Evolutionary conservation across 495 filamentous ascomycete genomes (phyloP).

Genomic region (Amniculicola lignicola): DNA sequence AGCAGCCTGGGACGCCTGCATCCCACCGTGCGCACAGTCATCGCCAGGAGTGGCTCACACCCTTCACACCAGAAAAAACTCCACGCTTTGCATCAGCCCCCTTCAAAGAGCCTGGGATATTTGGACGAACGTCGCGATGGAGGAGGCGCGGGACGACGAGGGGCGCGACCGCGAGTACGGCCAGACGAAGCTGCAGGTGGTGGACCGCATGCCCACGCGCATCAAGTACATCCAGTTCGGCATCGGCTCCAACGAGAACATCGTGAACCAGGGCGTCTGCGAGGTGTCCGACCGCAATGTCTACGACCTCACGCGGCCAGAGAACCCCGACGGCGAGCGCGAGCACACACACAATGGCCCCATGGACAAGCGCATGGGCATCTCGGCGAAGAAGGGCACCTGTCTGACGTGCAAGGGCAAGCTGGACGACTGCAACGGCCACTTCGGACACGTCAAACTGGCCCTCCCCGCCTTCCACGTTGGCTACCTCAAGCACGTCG

Average conservation of each 20-base stretch:
- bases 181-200: constrained; percentile 77
- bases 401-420: constrained; percentile 81
- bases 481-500: constrained; percentile 88
- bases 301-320: constrained; percentile 71
- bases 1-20: too few species aligned
- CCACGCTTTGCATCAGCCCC: too few species aligned
- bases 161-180: too few species aligned
- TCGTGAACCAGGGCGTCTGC: constrained; percentile 87
- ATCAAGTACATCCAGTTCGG: constrained; percentile 94
- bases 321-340: constrained; percentile 38
- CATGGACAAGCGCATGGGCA: constrained; percentile 82
- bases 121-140: too few species aligned
- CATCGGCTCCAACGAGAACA: constrained; percentile 85
- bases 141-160: too few species aligned
- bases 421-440: constrained; percentile 80
- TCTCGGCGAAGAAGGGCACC: constrained; percentile 63
- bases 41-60: too few species aligned
- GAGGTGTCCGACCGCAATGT: constrained; percentile 88
- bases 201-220: constrained; percentile 79
- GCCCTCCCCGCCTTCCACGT: constrained; percentile 92
- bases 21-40: too few species aligned
- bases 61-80: too few species aligned
- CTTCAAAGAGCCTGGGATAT: too few species aligned
- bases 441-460: constrained; percentile 89
- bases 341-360: constrained; percentile 73